A percentile compares a stretch with the other conserved stretches of the same genome.
Conservation (phyloP, 1,284 basidiomycete species). For the Pseudozyma sp. region DNA sequence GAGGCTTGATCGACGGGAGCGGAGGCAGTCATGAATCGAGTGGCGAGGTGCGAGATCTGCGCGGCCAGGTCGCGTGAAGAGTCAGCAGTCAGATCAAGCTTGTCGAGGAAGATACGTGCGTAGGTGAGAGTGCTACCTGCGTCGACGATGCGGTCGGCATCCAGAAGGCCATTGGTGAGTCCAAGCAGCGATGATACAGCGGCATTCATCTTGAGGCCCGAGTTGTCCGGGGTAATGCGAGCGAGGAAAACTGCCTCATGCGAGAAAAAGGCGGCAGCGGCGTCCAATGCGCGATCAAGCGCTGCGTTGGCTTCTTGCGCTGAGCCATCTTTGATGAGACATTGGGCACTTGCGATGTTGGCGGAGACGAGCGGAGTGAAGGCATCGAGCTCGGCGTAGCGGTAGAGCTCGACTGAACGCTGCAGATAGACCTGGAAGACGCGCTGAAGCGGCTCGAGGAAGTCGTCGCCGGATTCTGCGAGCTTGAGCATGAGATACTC, state of each 20-base stretch:
- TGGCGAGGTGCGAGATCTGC: conserved; percentile 20
- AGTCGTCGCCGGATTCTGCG: conserved; percentile 13
- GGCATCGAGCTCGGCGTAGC: conserved; percentile 4
- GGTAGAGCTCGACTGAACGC: neutral
- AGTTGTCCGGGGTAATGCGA: neutral
- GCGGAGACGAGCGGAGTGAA: conserved; percentile 35
- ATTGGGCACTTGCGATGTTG: conserved; percentile 41
- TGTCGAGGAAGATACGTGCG: conserved; percentile 23
- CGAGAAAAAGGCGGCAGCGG: conserved; percentile 23
- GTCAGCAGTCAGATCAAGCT: conserved; percentile 13
- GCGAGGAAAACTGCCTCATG: conserved; percentile 3
- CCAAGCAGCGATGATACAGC: conserved; percentile 16
- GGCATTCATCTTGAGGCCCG: conserved; percentile 4
- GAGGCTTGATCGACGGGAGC: conserved; percentile 7
- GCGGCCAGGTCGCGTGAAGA: conserved; percentile 5
- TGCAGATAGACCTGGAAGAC: conserved; percentile 34
- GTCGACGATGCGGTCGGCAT: conserved; percentile 31
- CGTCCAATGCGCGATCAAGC: conserved; percentile 45
- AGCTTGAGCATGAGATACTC: conserved; percentile 30
- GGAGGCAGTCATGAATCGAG: conserved; percentile 25
- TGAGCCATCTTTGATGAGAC: conserved; percentile 31
- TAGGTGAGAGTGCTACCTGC: conserved; percentile 43
- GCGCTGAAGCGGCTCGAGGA: conserved; percentile 19
- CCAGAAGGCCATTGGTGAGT: conserved; percentile 30
- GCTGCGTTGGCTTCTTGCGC: conserved; percentile 24